A percentile compares a stretch with the other conserved stretches of the same genome.
Evolutionary conservation across 1,139 yeast species (phyloP).

Genomic region (Blastobotrys persicus): DNA sequence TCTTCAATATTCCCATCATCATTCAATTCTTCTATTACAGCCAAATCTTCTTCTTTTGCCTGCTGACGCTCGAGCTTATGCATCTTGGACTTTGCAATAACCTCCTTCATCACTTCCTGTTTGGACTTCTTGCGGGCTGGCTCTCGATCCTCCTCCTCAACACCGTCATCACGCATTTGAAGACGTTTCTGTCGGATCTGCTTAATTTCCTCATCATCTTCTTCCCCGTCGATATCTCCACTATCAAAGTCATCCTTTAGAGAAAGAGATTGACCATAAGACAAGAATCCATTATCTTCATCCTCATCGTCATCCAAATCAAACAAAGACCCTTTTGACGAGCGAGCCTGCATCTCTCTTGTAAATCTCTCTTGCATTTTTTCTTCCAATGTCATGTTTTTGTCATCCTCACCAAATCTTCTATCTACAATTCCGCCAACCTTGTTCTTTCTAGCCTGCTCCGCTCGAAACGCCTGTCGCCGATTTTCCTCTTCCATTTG

Average conservation of each 20-base stretch:
- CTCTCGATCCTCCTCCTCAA: conserved; percentile 37
- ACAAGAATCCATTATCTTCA: conserved; percentile 51
- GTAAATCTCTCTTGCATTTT: conserved; percentile 90
- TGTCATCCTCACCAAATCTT: conserved; percentile 88
- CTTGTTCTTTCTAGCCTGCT: conserved; percentile 58
- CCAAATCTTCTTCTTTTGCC: conserved; percentile 67
- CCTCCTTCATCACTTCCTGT: conserved; percentile 94
- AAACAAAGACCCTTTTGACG: conserved; percentile 49
- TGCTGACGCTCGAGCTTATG: conserved; percentile 86
- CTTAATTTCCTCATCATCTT: conserved; percentile 40
- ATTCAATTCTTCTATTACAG: conserved; percentile 73
- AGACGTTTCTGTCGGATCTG: conserved; percentile 16
- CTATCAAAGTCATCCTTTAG: conserved; percentile 50
- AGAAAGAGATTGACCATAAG: conserved; percentile 70
- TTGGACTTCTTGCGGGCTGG: conserved; percentile 73
- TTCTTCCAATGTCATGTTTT: conserved; percentile 74
- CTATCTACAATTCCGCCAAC: conserved; percentile 80
- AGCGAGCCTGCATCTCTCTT: conserved; percentile 61
- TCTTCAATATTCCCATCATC: conserved; percentile 74
- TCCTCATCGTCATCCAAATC: conserved; percentile 74
- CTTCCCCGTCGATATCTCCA: conserved; percentile 45
- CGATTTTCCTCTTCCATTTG: conserved; percentile 73
- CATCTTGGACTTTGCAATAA: conserved; percentile 90
- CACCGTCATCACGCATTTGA: conserved; percentile 21
- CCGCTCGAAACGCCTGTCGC: conserved; percentile 63